Percentiles rank a stretch among this genome's conserved stretches.
Conservation (phyloP, 2,329 filamentous ascomycete genomes). For the Geosmithia putterillii region DNA sequence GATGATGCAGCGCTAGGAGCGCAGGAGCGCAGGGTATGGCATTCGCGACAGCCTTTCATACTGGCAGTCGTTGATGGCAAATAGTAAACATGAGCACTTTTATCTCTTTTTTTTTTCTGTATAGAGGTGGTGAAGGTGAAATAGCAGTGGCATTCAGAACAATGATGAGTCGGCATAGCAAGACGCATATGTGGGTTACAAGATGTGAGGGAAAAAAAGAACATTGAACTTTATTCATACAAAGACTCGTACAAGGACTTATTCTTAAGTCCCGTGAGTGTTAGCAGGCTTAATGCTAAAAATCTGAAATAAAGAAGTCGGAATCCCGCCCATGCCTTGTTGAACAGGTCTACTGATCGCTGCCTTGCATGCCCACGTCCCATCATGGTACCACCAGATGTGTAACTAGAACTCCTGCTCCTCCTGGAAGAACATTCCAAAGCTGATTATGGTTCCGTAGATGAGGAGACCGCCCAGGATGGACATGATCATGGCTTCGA, state of each 20-base stretch:
- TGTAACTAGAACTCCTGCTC: slow-evolving; percentile 82
- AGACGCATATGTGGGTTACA: background rate
- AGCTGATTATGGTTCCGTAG: slow-evolving; percentile 96
- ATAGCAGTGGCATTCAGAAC: too few species aligned
- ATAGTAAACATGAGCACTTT: background rate
- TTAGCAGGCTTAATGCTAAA: background rate
- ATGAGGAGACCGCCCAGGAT: slow-evolving; percentile 86
- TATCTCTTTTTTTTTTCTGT: too few species aligned
- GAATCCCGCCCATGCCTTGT: too few species aligned
- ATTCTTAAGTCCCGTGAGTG: background rate
- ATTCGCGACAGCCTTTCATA: slow-evolving; percentile 44
- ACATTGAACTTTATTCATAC: background rate
- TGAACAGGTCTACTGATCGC: too few species aligned
- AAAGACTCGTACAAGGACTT: background rate
- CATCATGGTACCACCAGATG: too few species aligned
- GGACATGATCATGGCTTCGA: slow-evolving; percentile 89
- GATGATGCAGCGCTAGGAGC: slow-evolving; percentile 42
- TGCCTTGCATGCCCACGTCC: background rate
- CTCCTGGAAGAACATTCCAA: slow-evolving; percentile 96
- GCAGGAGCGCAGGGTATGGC: slow-evolving; percentile 52
- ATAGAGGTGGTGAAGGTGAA: too few species aligned
- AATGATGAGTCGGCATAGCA: too few species aligned
- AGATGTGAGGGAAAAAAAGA: background rate
- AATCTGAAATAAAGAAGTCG: background rate
- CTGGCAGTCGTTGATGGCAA: slow-evolving; percentile 36